These are phyloP conservation scores for Xylariales sp. DNA, from an alignment of 2,329 filamentous ascomycete genomes.

Conservation along the genomic window DNA sequence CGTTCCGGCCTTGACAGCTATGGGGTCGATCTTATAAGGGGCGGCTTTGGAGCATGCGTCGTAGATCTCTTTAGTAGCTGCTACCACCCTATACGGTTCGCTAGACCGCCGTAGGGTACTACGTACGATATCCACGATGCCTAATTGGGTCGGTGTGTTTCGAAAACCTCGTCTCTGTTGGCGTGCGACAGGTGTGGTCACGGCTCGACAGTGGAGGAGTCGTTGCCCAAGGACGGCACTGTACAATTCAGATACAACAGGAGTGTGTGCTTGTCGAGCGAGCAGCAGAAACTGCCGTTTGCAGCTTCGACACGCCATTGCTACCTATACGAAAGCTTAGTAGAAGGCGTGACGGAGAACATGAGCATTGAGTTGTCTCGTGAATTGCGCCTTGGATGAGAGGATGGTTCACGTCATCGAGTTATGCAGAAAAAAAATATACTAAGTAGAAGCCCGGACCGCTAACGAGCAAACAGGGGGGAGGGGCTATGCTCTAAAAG, in stretches of 20 bases:
- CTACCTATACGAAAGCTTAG: constrained; percentile 14
- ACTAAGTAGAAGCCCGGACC: constrained; percentile 20
- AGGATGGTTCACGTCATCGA: constrained; percentile 44
- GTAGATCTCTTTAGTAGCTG: constrained; percentile 81
- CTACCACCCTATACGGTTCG: constrained; percentile 79
- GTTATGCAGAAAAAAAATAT: constrained; percentile 31
- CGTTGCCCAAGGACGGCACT: constrained; percentile 35
- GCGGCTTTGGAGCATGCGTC: constrained; percentile 78
- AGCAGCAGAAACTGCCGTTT: constrained; percentile 54
- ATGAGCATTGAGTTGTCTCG: constrained; percentile 23
- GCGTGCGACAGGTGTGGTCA: constrained; percentile 25
- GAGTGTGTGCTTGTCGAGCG: constrained; percentile 42
- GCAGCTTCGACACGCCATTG: constrained; percentile 64
- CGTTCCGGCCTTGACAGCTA: constrained; percentile 71
- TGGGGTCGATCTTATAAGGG: constrained; percentile 79
- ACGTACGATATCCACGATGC: constrained; percentile 47
- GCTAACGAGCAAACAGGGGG: constrained; percentile 5
- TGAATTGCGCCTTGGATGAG: constrained; percentile 8
- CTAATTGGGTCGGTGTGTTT: constrained; percentile 49
- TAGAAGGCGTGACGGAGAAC: not conserved
- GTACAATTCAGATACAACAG: constrained; percentile 39
- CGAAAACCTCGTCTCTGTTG: constrained; percentile 52
- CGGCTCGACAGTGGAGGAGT: constrained; percentile 14
- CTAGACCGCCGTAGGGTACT: constrained; percentile 44
- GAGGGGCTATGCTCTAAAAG: constrained; percentile 4